Conservation (phyloP, 129 eudicot species). For the Chrysanthemum lavandulifolium region DNA sequence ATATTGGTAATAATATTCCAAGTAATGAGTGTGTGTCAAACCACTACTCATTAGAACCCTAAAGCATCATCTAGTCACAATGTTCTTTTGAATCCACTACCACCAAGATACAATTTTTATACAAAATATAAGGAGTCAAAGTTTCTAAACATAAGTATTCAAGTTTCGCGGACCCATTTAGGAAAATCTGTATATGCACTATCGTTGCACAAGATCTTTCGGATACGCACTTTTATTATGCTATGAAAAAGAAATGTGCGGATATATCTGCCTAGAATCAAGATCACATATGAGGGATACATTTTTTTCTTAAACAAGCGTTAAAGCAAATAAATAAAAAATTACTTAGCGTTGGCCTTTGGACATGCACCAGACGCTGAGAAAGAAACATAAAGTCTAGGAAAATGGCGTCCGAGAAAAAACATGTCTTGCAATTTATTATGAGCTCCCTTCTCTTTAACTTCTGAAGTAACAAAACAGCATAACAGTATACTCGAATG, state of each 20-base stretch:
- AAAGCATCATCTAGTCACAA: slow-evolving; percentile 21
- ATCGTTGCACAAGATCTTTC: not conserved
- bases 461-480: not conserved
- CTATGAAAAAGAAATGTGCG: not conserved
- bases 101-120: slow-evolving; percentile 15
- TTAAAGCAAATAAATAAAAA: slow-evolving; percentile 1
- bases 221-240: not conserved
- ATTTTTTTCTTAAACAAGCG: not conserved
- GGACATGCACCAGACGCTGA: not conserved
- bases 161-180: not conserved
- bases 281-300: not conserved
- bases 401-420: not conserved
- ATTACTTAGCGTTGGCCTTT: not conserved
- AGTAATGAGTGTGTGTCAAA: slow-evolving; percentile 37
- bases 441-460: not conserved
- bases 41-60: slow-evolving; percentile 20
- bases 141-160: slow-evolving; percentile 22
- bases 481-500: not conserved
- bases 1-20: slow-evolving; percentile 16
- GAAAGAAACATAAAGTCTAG: not conserved
- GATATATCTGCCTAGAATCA: not conserved
- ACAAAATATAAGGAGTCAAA: slow-evolving; percentile 7
- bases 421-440: not conserved
- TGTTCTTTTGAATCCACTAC: slow-evolving; percentile 29
- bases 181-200: slow-evolving; percentile 3